These are phyloP conservation scores for Cytospora chrysosperma DNA, from an alignment of 2,329 filamentous ascomycete species.

Conservation along the genomic window DNA sequence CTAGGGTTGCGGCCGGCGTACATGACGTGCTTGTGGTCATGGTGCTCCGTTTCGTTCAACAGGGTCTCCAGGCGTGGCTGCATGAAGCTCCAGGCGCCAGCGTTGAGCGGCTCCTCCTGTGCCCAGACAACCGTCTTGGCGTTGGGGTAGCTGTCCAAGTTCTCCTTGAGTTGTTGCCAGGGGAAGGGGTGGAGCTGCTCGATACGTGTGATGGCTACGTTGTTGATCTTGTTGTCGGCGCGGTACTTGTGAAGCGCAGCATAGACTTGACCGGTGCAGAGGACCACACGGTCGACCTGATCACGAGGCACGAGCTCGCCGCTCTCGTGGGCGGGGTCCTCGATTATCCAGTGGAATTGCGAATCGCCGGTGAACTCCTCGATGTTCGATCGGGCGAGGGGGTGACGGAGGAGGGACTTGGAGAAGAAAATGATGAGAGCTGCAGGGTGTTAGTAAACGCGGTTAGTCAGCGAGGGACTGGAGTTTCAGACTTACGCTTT, in stretches of 20 bases:
- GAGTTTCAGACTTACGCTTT: conserved; percentile 74
- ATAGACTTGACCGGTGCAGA: conserved; percentile 95
- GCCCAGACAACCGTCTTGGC: conserved; percentile 96
- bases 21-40: conserved; percentile 93
- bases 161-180: conserved; percentile 94
- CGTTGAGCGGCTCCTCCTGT: conserved; percentile 97
- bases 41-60: conserved; percentile 87
- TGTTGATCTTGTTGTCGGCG: conserved; percentile 78
- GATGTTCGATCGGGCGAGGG: conserved; percentile 82
- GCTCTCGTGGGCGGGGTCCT: conserved; percentile 78
- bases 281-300: conserved; percentile 88
- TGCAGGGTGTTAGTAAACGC: conserved; percentile 38
- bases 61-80: conserved; percentile 97
- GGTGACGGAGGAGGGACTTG: conserved; percentile 93
- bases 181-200: conserved; percentile 99
- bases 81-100: conserved; percentile 94
- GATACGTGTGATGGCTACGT: conserved; percentile 90
- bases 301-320: conserved; percentile 74
- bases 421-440: conserved; percentile 98
- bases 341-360: conserved; percentile 96
- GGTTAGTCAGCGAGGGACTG: conserved; percentile 6
- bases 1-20: conserved; percentile 94
- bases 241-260: conserved; percentile 88
- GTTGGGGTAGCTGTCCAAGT: conserved; percentile 95
- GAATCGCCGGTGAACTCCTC: conserved; percentile 90